Evolutionary conservation across 2,329 filamentous ascomycete species (phyloP).

Genomic region (Arthrocladium fulminans): DNA sequence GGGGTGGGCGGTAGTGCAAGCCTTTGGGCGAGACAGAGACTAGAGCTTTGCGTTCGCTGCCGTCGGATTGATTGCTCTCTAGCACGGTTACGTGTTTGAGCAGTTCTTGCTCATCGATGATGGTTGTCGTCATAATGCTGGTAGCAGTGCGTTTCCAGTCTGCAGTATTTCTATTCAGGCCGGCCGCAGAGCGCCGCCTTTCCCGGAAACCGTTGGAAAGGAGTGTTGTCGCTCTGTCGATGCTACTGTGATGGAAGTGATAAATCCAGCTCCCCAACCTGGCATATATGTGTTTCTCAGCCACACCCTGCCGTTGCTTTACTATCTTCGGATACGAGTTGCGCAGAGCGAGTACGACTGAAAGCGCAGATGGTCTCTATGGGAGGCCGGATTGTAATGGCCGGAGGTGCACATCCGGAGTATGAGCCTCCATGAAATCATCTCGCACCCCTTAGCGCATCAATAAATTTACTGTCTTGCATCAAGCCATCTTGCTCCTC

Average conservation of each 20-base stretch:
- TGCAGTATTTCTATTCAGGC: not conserved
- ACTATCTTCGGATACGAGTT: too few relatives aligned
- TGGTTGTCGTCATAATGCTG: not conserved
- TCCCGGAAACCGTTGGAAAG: too few relatives aligned
- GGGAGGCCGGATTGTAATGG: not conserved
- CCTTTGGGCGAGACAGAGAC: slow-evolving; percentile 14
- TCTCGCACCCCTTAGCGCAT: not conserved
- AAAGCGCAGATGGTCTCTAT: not conserved
- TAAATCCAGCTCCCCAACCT: too few relatives aligned
- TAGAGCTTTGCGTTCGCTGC: slow-evolving; percentile 13
- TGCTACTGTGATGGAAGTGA: too few relatives aligned
- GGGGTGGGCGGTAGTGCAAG: slow-evolving; percentile 21
- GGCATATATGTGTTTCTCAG: too few relatives aligned
- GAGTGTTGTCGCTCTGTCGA: too few relatives aligned
- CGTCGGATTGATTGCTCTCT: not conserved
- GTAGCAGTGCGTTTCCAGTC: too few relatives aligned
- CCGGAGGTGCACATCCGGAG: not conserved
- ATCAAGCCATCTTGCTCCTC: not conserved
- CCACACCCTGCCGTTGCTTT: too few relatives aligned
- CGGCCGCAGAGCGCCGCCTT: too few relatives aligned
- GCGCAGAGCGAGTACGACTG: too few relatives aligned
- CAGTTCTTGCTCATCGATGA: slow-evolving; percentile 1
- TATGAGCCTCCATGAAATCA: not conserved
- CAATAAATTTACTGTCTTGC: not conserved
- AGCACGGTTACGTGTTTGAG: slow-evolving; percentile 11